Evolutionary conservation across 176 grass and related monocot species (phyloP), one percentile per base, ranked within the genome.

Genomic region (Musa itinerans): DNA sequence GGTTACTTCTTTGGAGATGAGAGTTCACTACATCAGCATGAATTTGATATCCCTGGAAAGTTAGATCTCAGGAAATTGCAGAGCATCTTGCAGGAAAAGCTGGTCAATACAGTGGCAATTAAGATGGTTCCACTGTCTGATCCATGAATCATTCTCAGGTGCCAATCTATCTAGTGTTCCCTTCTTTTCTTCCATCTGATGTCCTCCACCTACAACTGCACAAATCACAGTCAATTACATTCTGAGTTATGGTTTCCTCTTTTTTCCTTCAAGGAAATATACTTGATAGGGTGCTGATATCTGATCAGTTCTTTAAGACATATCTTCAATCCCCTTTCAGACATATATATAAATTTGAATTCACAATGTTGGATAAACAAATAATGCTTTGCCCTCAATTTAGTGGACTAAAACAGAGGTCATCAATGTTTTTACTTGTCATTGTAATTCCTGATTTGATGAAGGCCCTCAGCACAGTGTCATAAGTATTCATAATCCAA

Each of bases 1-100:
- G 85, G 78, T 83, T 52, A 81, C 81, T 52, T 78, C 81, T 15
- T 13, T 81, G 81, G 85, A 83, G 81, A 61, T 83, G 34, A 81
- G 81, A 72, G 59, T 19, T 69, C 22, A 76, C 24, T 70, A 75
- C 34, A 83, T 87, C 21, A 69, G 81, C 10, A 78, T 79, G 29
- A 87, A 87, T 73, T 72, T 81, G 34, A 83, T 81, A 48, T 1
- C 81, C 85, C 1, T 81, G 85, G 50, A 10, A 83, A 53, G 83
- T 87, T n/a, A 78, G 62, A n/a, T 83, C 81, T 20, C 81, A 83
- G 77, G 81, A 83, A 55, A 87, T 78, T 3, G 21, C 34, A 63
- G 14, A 67, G 51, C 51, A 78, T 87, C 0, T 11, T 87, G 20
- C 51, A 77, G 57, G 81, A 50, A 10, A 26, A 52, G 26, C 83